These are phyloP conservation scores for Microdochium nivale DNA, from an alignment of 2,329 filamentous ascomycete species.

Conservation along the genomic window DNA sequence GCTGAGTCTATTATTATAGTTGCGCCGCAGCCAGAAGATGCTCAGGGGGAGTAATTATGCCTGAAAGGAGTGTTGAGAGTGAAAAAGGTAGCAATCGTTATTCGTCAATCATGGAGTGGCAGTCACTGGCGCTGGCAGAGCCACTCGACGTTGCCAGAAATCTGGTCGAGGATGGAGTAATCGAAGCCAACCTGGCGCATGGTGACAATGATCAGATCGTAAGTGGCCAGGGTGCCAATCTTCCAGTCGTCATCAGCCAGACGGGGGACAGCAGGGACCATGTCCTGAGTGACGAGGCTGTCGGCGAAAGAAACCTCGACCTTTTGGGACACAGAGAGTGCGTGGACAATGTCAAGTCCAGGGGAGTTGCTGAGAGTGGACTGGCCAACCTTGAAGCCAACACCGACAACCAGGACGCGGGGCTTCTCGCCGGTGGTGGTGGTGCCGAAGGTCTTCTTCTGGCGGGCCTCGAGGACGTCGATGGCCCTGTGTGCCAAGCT, in stretches of 20 bases:
- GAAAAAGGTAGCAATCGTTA: not conserved
- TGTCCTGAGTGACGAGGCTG: conserved; percentile 31
- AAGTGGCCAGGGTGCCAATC: conserved; percentile 23
- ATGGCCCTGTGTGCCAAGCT: conserved; percentile 27
- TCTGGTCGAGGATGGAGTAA: conserved; percentile 23
- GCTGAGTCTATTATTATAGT: too few species aligned
- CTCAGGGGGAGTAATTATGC: too few species aligned
- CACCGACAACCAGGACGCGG: conserved; percentile 33
- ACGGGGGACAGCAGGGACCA: conserved; percentile 28
- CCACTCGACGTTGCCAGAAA: not conserved
- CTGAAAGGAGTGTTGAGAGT: not conserved
- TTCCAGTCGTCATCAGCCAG: conserved; percentile 30
- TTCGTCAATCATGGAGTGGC: not conserved
- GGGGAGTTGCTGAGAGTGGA: conserved; percentile 38
- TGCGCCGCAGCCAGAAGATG: too few species aligned
- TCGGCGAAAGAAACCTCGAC: conserved; percentile 35
- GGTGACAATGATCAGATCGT: conserved; percentile 34
- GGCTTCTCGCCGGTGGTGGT: conserved; percentile 6
- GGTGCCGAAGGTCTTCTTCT: not conserved
- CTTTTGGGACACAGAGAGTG: conserved; percentile 23
- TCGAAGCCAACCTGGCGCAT: conserved; percentile 33
- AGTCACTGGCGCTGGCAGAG: not conserved
- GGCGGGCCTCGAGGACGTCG: conserved; percentile 13
- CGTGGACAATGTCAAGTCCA: conserved; percentile 31
- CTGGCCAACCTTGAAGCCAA: conserved; percentile 43